Base-by-base conservation (phyloP, 192 early-diverging fungal species). In the Coemansia sp. region DNA sequence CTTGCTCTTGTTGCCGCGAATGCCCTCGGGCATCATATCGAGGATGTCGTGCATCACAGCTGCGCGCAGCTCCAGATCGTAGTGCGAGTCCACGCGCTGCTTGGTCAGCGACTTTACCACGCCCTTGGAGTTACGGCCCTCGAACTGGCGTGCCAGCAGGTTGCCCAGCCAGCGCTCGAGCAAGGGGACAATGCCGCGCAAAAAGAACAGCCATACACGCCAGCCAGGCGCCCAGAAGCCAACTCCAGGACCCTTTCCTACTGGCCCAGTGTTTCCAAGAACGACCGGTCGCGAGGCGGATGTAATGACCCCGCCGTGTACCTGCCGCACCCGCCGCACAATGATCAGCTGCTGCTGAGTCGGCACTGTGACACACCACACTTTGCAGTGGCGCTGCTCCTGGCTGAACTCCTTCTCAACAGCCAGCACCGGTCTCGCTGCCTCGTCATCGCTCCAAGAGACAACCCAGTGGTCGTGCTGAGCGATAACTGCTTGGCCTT, bases 11-110 rank as follows among this genome's bases (percentile, higher is more conserved):
- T 95, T 98, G 38, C 89, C 92, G 82, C 94, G 95, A 70, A 99
- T 96, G 23, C 95, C 96, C 84, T 97, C 96, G 21, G 98, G 98
- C 95, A 99, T 99, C 94, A 98, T 96, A 77, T 99, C 98, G 52
- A 96, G 82, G 68, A 99, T 99, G 70, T 99, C 98, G 85, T 96
- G 94, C 93, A 99, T 95, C 19, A 99, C 98, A 13, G 96, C 93
- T 19, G 98, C 98, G 65, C 98, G 91, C 62, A 99, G 86, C 81
- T 99, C 98, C 68, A 99, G 84, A 78, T 99, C 98, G 68, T 94
- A 98, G 76, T 98, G 95, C 39, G 94, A 96, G 75, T 99, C 98
- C 0, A 99, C 98, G 67, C 98, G 93, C 78, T 99, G 98, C 77
- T 99, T 99, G 35, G 98, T 99, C 33, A 99, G 93, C 6, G 95